Evolutionary conservation across 306 rosid species (phyloP).

Genomic region (Cicer chorassanicum): DNA sequence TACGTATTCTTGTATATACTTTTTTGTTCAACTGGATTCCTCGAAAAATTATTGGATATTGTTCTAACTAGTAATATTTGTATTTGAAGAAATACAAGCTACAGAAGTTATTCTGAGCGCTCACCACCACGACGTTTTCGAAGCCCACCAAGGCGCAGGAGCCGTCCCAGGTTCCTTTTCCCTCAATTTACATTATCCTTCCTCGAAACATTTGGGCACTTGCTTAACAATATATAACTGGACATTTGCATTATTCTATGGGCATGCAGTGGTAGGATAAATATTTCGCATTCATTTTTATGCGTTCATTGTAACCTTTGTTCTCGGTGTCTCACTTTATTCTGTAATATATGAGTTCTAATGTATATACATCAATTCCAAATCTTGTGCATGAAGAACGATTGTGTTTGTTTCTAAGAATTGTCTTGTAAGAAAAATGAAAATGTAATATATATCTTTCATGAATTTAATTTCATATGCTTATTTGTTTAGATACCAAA

Average conservation of each 20-base stretch:
- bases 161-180: conserved; percentile 72
- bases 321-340: background rate
- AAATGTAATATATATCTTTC: background rate
- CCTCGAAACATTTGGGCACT: conserved; percentile 7
- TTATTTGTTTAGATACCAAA: conserved; percentile 53
- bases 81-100: conserved; percentile 69
- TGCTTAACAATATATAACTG: conserved; percentile 28
- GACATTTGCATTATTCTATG: background rate
- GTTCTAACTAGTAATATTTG: conserved; percentile 44
- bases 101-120: conserved; percentile 65
- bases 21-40: conserved; percentile 26
- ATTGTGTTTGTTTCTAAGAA: background rate
- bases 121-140: conserved; percentile 67
- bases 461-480: conserved; percentile 19
- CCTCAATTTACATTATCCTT: conserved; percentile 15
- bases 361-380: background rate
- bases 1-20: conserved; percentile 39
- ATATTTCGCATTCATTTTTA: conserved; percentile 23
- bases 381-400: background rate
- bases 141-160: conserved; percentile 76
- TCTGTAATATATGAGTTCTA: background rate
- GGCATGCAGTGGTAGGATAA: conserved; percentile 31
- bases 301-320: background rate
- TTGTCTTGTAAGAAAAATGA: background rate
- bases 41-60: conserved; percentile 11